These are phyloP conservation scores for Eucalyptus sp. DNA, from an alignment of 345 rosid genomes.

Conservation along the genomic window DNA sequence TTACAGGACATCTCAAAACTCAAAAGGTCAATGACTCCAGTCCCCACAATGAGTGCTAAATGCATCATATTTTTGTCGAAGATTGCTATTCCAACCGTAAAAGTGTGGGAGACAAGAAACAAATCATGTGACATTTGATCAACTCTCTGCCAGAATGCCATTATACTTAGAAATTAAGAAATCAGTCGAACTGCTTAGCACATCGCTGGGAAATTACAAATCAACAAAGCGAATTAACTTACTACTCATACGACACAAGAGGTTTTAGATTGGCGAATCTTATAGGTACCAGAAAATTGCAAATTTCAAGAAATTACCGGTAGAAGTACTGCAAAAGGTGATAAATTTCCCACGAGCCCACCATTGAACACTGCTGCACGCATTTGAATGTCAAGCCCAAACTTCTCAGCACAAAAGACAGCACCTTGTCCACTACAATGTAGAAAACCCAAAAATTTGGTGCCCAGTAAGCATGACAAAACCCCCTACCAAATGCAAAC, in stretches of 20 bases:
- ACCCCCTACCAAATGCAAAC: slow-evolving; percentile 95
- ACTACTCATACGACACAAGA: not conserved
- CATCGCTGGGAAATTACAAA: not conserved
- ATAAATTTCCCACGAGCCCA: not conserved
- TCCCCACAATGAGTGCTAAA: not conserved
- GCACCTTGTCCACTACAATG: slow-evolving; percentile 52
- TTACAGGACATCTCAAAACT: not conserved
- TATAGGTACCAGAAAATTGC: too few relatives aligned
- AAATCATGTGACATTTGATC: too few relatives aligned
- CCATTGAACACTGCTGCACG: not conserved
- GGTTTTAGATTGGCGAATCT: too few relatives aligned
- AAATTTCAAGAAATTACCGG: too few relatives aligned
- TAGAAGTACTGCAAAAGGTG: not conserved
- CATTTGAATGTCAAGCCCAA: slow-evolving; percentile 26
- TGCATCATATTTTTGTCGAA: not conserved
- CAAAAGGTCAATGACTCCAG: not conserved
- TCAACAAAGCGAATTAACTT: not conserved
- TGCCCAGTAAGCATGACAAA: slow-evolving; percentile 90
- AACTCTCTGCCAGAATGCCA: not conserved
- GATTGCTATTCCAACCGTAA: not conserved
- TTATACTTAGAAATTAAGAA: not conserved
- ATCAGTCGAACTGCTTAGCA: not conserved
- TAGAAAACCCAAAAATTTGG: slow-evolving; percentile 91
- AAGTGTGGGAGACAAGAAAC: not conserved
- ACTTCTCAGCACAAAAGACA: slow-evolving; percentile 34